phyloP scores from a whole-genome alignment of 371 early-diverging fungal genomes.

The Batkoa obscura region DNA sequence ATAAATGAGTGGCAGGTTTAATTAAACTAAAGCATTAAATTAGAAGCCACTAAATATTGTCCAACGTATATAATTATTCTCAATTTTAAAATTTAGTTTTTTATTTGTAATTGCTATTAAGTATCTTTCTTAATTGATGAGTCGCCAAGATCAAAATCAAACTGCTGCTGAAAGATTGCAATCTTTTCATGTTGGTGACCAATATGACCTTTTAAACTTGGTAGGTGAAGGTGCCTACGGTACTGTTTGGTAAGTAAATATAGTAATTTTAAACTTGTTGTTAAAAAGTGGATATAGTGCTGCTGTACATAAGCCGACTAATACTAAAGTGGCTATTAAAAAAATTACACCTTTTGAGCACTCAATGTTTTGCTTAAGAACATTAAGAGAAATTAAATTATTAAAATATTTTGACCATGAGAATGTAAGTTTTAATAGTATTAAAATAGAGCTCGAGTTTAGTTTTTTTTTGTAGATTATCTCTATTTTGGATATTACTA shows the following conservation, averaged over 20 bases:
- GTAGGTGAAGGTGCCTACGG: constrained; percentile 56
- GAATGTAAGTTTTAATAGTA: constrained; percentile 25
- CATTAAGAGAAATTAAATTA: constrained; percentile 74
- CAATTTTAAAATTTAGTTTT: too few relatives aligned
- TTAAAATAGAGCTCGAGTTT: too few relatives aligned
- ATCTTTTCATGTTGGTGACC: constrained; percentile 34
- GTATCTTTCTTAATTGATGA: not conserved
- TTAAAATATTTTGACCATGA: constrained; percentile 75
- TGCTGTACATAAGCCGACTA: constrained; percentile 61
- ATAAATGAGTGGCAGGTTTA: too few relatives aligned
- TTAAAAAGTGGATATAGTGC: constrained; percentile 24
- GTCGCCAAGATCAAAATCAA: constrained; percentile 7
- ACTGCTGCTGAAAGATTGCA: constrained; percentile 22
- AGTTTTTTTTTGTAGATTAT: constrained; percentile 36
- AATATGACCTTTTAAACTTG: constrained; percentile 32
- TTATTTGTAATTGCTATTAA: too few relatives aligned
- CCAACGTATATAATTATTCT: too few relatives aligned
- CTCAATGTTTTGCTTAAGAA: constrained; percentile 71
- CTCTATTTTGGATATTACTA: constrained; percentile 75
- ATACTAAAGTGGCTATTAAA: constrained; percentile 84
- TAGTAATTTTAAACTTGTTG: not conserved
- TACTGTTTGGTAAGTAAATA: constrained; percentile 42
- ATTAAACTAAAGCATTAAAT: too few relatives aligned
- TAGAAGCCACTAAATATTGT: too few relatives aligned
- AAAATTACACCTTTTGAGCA: constrained; percentile 78